Conservation (phyloP, 2,329 filamentous ascomycete genomes). For the Trichoderma pleuroti region DNA sequence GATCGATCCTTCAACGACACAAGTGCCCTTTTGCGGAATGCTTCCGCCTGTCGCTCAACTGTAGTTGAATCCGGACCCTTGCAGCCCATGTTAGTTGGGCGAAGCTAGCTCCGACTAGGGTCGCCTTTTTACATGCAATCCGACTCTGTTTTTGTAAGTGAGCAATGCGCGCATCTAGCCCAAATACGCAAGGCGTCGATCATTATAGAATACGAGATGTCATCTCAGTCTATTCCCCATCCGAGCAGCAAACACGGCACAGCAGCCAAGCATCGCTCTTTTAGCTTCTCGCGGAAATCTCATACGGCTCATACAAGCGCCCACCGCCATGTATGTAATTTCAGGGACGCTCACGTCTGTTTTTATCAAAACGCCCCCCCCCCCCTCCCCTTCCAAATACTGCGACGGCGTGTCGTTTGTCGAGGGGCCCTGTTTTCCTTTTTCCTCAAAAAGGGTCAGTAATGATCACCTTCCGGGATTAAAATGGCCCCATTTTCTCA, state of each 20-base stretch:
- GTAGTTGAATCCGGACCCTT: neutral
- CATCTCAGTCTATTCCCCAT: neutral
- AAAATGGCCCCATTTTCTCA: neutral
- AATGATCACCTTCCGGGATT: slow-evolving; percentile 13
- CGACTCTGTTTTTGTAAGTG: neutral
- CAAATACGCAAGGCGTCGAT: neutral
- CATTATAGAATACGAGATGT: slow-evolving; percentile 2
- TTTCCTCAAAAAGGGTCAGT: neutral
- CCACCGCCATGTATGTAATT: slow-evolving; percentile 3
- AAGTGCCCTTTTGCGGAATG: neutral
- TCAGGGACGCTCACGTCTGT: neutral
- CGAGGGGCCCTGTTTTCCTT: neutral
- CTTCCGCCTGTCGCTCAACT: neutral
- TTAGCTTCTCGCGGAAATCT: neutral
- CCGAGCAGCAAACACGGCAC: neutral
- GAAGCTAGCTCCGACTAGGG: neutral
- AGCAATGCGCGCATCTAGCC: neutral
- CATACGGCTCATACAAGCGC: slow-evolving; percentile 10
- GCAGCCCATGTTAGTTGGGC: neutral
- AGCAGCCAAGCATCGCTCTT: neutral
- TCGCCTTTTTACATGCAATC: neutral
- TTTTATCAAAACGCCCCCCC: neutral
- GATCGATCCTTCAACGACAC: slow-evolving; percentile 2
- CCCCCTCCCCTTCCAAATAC: neutral
- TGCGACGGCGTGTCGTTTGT: slow-evolving; percentile 4